Base-by-base conservation (phyloP, 257 asterid genomes). In the Handroanthus guayacan region DNA sequence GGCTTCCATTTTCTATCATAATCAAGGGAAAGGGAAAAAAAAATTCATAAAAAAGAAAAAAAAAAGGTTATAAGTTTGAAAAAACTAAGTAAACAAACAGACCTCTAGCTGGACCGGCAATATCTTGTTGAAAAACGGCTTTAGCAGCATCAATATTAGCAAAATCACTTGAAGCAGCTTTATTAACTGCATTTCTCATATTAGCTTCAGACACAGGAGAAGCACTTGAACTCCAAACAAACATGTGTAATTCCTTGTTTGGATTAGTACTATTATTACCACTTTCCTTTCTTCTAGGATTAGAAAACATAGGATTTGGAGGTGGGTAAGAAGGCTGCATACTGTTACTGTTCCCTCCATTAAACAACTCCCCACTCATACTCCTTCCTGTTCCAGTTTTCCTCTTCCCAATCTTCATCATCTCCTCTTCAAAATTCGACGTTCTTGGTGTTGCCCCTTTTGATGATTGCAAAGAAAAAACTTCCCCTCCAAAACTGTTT, bases 221-320 rank as follows among this genome's bases (percentile, higher is more conserved):
- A 44, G 98, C 93, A 72, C 96, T 92, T 51, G 97, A 94, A 66
- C 97, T 94, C 97, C 97, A 94, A 44, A 94, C 97, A 75, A 89
- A 92, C 97, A 94, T 92, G 57, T 94, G 97, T 36, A 92, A 91
- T 74, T 94, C 97, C 83, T 94, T 93, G 14, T 84, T 86, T 0
- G 89, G 83, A 71, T 66, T 83, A 56, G 10, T 75, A 16, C 79
- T 77, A 71, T 31, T 66, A 37, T 1, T 43, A 8, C 70, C 72
- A 58, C 83, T 78, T 31, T 91, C 98, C 83, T 89, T 89, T 39
- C 85, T 89, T 87, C 87, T 84, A 0, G 75, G 84, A 16, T 92
- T 93, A 0, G 96, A 76, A 60, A 87, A 90, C 95, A 92, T 78
- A 0, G 96, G 97, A 72, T 90, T 91, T 6, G 96, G 98, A 0